Conservation (phyloP, 2,329 filamentous ascomycete species). For the Colletotrichum destructivum region DNA sequence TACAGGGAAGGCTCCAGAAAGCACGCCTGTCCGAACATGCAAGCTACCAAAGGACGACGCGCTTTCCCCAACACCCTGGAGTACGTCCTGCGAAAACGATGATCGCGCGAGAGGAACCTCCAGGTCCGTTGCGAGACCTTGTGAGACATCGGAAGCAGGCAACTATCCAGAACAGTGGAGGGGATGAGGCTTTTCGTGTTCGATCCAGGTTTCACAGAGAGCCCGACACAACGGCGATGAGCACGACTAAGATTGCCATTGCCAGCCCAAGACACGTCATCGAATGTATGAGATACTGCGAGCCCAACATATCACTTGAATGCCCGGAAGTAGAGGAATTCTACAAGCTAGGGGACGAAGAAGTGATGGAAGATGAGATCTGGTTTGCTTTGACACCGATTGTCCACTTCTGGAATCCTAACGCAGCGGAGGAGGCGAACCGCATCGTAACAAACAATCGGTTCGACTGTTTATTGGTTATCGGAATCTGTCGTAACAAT, state of each 20-base stretch:
- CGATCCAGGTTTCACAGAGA: slow-evolving; percentile 1
- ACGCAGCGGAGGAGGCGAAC: background rate
- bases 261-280: background rate
- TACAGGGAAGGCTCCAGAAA: background rate
- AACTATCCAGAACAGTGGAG: background rate
- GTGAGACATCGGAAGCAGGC: background rate
- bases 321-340: background rate
- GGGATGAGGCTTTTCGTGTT: background rate
- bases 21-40: background rate
- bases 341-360: background rate
- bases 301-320: background rate
- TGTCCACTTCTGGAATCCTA: background rate
- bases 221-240: background rate
- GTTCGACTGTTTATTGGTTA: background rate
- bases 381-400: background rate
- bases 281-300: background rate
- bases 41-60: background rate
- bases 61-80: background rate
- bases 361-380: background rate
- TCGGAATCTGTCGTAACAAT: background rate
- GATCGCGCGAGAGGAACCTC: background rate
- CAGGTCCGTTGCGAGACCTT: background rate
- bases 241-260: background rate
- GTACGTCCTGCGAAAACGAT: background rate
- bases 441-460: background rate